phyloP scores from a whole-genome alignment of 345 rosid species.

The Eucalyptus shirleyi region DNA sequence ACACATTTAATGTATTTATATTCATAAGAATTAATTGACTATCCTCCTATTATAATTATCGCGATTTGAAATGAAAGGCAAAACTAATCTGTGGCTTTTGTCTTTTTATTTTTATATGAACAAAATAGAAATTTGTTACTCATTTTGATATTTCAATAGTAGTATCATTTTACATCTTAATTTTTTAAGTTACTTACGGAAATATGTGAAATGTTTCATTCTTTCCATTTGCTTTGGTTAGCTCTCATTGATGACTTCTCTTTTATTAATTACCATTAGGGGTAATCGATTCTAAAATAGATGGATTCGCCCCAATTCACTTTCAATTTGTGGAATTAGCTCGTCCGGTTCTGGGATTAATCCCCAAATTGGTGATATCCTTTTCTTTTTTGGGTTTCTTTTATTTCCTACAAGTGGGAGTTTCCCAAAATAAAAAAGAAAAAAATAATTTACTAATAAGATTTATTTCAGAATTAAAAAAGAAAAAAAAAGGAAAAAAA shows the following conservation, averaged over 20 bases:
- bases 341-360: accelerated
- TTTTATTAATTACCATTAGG: not conserved
- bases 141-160: not conserved
- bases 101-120: not conserved
- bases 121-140: not conserved
- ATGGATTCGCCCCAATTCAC: accelerated
- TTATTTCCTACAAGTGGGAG: not conserved
- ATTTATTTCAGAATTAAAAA: not conserved
- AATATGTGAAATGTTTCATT: no score
- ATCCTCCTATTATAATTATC: not conserved
- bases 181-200: not conserved
- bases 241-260: not conserved
- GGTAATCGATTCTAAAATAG: not conserved
- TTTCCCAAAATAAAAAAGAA: not conserved
- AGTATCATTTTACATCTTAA: not conserved
- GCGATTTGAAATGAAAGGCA: not conserved
- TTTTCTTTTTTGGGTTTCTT: not conserved
- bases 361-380: not conserved
- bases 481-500: accelerated
- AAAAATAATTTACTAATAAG: not conserved
- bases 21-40: not conserved
- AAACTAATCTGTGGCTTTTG: not conserved
- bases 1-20: not conserved
- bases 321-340: not conserved
- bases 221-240: not conserved